Conservation (phyloP, 2,329 filamentous ascomycete genomes). For the Cordyceps cateniannulata region DNA sequence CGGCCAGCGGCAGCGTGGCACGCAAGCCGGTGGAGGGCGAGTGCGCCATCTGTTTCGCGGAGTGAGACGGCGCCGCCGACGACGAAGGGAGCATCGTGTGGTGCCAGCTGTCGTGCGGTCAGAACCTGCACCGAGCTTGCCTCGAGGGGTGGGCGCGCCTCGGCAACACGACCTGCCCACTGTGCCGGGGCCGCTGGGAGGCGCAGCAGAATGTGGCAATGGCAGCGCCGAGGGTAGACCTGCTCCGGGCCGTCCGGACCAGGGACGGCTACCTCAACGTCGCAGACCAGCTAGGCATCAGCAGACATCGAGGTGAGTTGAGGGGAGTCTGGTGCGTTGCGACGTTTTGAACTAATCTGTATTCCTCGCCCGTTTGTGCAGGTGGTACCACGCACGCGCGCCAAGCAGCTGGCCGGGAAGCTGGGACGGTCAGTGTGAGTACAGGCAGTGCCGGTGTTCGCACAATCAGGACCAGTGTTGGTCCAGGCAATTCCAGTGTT, state of each 20-base stretch:
- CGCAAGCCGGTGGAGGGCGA: conserved; percentile 47
- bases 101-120: conserved; percentile 45
- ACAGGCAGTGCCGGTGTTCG: no score
- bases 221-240: conserved; percentile 39
- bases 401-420: no score
- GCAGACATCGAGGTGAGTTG: conserved; percentile 39
- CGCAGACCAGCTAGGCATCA: conserved; percentile 53
- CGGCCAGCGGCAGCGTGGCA: conserved; percentile 28
- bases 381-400: no score
- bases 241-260: conserved; percentile 29
- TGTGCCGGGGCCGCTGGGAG: conserved; percentile 53
- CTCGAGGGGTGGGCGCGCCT: conserved; percentile 48
- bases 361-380: no score
- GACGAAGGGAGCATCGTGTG: conserved; percentile 38
- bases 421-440: no score
- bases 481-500: no score
- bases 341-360: no score
- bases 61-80: conserved; percentile 29
- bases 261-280: conserved; percentile 57
- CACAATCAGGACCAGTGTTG: no score
- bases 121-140: conserved; percentile 49
- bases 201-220: conserved; percentile 31
- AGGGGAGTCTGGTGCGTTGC: no score
- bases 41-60: conserved; percentile 52
- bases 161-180: conserved; percentile 48